phyloP scores from a whole-genome alignment of 2,329 filamentous ascomycete species.

The Rutstroemia sp. region DNA sequence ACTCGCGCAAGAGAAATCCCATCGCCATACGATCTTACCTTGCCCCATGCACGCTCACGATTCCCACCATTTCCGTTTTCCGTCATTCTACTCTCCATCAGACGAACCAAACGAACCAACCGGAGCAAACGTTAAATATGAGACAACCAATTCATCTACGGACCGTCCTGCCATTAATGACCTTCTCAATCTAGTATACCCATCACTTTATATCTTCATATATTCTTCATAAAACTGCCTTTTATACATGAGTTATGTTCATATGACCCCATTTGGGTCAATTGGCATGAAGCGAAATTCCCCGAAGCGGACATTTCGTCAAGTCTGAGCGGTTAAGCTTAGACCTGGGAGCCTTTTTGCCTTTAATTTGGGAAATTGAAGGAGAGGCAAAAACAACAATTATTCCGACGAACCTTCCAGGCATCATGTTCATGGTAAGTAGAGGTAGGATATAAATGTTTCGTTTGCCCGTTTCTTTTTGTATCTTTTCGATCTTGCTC shows the following conservation, averaged over 20 bases:
- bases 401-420: not conserved
- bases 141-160: constrained; percentile 6
- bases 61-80: not conserved
- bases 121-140: not conserved
- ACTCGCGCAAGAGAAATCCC: too few relatives aligned
- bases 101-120: not conserved
- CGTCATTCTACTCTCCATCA: not conserved
- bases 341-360: not conserved
- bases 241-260: constrained; percentile 1
- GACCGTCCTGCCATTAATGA: constrained; percentile 10
- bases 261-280: not conserved
- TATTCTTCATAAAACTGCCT: constrained; percentile 1
- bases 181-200: not conserved
- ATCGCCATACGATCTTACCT: too few relatives aligned
- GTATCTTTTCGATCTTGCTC: not conserved
- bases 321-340: not conserved
- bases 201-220: not conserved
- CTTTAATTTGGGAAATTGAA: constrained; percentile 11
- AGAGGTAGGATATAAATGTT: not conserved
- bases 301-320: not conserved
- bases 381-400: not conserved
- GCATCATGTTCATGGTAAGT: not conserved
- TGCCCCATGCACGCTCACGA: not conserved
- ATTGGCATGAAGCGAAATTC: not conserved
- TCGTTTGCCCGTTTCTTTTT: not conserved